phyloP scores from a whole-genome alignment of 257 asterid species.

The Solanum ossicruentum region DNA sequence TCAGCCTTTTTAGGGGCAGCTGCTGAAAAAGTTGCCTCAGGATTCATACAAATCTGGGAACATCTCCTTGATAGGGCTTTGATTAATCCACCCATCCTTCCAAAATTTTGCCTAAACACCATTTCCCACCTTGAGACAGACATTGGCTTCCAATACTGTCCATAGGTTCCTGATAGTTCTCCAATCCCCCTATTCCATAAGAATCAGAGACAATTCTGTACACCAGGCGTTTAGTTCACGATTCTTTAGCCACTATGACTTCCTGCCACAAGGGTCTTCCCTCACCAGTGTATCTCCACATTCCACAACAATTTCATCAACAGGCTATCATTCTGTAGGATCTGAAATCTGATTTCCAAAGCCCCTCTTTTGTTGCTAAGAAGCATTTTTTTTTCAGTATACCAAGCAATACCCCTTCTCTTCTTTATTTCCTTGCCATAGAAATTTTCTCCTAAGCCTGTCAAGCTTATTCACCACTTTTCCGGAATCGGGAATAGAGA shows the following conservation, averaged over 20 bases:
- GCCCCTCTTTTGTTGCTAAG: background rate
- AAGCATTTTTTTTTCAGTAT: background rate
- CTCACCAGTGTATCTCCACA: background rate
- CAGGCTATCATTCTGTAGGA: background rate
- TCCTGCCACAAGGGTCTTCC: background rate
- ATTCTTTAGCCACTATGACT: background rate
- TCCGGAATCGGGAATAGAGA: background rate
- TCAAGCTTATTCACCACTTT: background rate
- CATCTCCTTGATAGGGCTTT: background rate
- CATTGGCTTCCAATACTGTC: background rate
- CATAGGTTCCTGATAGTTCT: background rate
- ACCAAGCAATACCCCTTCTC: background rate
- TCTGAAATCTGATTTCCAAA: background rate
- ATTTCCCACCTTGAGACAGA: no score
- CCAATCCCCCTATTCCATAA: background rate
- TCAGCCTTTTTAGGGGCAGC: background rate
- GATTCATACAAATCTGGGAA: background rate
- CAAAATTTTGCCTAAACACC: no score
- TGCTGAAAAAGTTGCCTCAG: background rate
- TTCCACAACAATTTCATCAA: background rate
- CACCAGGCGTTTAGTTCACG: background rate
- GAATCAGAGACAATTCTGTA: background rate
- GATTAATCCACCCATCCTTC: background rate
- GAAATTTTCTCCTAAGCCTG: background rate
- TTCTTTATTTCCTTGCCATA: background rate